Evolutionary conservation across 441 rosid species (phyloP).

Genomic region (Theobroma grandiflorum): DNA sequence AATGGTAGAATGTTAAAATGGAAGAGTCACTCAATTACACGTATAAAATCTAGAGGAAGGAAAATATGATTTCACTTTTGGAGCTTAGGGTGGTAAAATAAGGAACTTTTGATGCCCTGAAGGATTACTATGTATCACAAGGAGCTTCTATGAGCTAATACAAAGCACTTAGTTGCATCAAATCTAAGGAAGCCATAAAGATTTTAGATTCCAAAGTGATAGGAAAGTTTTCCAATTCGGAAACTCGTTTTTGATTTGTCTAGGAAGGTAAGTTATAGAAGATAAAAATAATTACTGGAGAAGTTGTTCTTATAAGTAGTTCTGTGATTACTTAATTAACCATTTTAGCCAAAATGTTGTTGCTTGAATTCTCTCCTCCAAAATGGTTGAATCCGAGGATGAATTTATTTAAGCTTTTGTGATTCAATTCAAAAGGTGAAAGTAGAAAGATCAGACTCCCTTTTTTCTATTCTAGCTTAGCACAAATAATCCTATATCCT

Average conservation of each 20-base stretch:
- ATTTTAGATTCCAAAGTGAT: slow-evolving; percentile 59
- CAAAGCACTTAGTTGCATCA: slow-evolving; percentile 83
- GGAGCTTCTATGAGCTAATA: slow-evolving; percentile 83
- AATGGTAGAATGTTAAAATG: slow-evolving; percentile 63
- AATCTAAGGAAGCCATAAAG: slow-evolving; percentile 52
- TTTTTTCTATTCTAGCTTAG: no score
- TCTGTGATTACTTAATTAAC: no score
- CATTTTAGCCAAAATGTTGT: no score
- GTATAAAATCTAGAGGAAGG: slow-evolving; percentile 69
- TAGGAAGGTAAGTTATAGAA: no score
- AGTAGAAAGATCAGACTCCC: no score
- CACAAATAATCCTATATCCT: no score
- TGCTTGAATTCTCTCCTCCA: no score
- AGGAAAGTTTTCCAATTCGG: slow-evolving; percentile 58
- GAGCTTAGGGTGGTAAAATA: slow-evolving; percentile 71
- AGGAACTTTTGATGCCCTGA: slow-evolving; percentile 71
- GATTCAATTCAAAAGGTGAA: no score
- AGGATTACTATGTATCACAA: slow-evolving; percentile 66
- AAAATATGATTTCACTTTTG: slow-evolving; percentile 67
- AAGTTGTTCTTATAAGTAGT: no score
- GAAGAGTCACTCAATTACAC: slow-evolving; percentile 69
- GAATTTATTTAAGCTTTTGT: no score
- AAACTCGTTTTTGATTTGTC: slow-evolving; percentile 30
- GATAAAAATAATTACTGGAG: no score
- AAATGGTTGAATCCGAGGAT: no score